phyloP scores from a whole-genome alignment of 2,329 filamentous ascomycete genomes.

The Fusarium virguliforme region DNA sequence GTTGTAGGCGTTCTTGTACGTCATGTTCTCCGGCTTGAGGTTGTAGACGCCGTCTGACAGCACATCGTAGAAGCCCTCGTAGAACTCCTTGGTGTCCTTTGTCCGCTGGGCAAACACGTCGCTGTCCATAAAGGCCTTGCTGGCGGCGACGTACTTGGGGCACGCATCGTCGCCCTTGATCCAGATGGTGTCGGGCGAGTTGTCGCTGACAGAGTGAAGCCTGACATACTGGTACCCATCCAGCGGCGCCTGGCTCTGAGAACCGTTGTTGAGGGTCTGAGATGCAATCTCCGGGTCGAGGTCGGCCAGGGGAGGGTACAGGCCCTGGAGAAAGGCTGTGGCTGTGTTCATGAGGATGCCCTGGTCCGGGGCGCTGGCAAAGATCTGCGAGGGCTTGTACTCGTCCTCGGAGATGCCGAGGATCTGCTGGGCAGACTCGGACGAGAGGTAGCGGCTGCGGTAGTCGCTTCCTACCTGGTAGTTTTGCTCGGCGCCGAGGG shows the following conservation, averaged over 20 bases:
- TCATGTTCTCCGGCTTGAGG: constrained; percentile 52
- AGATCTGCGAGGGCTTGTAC: constrained; percentile 54
- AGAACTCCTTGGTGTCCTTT: constrained; percentile 53
- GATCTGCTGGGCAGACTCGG: constrained; percentile 51
- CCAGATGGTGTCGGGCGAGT: constrained; percentile 57
- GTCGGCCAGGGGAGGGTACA: constrained; percentile 55
- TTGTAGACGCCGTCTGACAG: constrained; percentile 54
- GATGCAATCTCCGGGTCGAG: constrained; percentile 50
- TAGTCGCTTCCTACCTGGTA: constrained; percentile 51
- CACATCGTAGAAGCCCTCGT: constrained; percentile 51
- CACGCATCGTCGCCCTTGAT: constrained; percentile 58
- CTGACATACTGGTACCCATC: constrained; percentile 57
- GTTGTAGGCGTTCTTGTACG: constrained; percentile 56
- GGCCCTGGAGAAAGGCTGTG: constrained; percentile 56
- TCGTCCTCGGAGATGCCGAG: constrained; percentile 55
- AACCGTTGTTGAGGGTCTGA: constrained; percentile 54
- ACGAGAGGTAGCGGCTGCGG: constrained; percentile 45
- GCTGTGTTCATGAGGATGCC: constrained; percentile 56
- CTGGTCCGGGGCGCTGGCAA: constrained; percentile 54
- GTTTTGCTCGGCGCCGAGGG: constrained; percentile 55
- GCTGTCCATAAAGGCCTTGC: constrained; percentile 52
- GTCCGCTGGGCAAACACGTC: constrained; percentile 47
- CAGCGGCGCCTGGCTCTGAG: constrained; percentile 50
- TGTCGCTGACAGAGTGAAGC: constrained; percentile 51
- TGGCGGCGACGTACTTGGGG: constrained; percentile 49